phyloP scores from a whole-genome alignment of 2,329 filamentous ascomycete genomes.

The Cercospora sojina region DNA sequence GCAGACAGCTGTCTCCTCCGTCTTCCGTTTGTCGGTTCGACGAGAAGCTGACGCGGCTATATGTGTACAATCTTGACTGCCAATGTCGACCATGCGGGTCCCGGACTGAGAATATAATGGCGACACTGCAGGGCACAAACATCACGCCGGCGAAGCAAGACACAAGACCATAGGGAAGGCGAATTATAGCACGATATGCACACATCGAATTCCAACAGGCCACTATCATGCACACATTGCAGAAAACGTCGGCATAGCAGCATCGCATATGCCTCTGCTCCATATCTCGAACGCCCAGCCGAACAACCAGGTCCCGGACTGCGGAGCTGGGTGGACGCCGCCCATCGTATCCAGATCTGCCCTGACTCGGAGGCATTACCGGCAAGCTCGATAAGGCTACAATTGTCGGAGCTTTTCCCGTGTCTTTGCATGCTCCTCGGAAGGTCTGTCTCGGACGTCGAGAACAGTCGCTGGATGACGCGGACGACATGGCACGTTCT shows the following conservation, averaged over 20 bases:
- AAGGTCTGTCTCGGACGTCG: neutral
- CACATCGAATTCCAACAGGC: neutral
- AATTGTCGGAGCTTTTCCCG: neutral
- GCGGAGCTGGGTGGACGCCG: neutral
- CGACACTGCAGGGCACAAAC: neutral
- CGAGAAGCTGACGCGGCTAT: neutral
- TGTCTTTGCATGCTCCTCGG: neutral
- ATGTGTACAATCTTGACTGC: neutral
- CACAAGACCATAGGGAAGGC: neutral
- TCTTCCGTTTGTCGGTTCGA: neutral
- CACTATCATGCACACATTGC: neutral
- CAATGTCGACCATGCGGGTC: neutral
- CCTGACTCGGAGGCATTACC: neutral
- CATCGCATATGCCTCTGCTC: neutral
- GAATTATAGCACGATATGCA: neutral
- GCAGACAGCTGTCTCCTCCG: neutral
- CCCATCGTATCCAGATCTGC: neutral
- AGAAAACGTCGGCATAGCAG: neutral
- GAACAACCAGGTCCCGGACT: neutral
- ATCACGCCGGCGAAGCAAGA: neutral
- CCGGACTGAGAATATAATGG: neutral
- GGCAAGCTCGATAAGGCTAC: neutral
- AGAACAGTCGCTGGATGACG: neutral
- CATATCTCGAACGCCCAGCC: neutral
- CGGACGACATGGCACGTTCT: neutral